Base-by-base conservation (phyloP, 768 basidiomycete species). In the Calocera cornea region DNA sequence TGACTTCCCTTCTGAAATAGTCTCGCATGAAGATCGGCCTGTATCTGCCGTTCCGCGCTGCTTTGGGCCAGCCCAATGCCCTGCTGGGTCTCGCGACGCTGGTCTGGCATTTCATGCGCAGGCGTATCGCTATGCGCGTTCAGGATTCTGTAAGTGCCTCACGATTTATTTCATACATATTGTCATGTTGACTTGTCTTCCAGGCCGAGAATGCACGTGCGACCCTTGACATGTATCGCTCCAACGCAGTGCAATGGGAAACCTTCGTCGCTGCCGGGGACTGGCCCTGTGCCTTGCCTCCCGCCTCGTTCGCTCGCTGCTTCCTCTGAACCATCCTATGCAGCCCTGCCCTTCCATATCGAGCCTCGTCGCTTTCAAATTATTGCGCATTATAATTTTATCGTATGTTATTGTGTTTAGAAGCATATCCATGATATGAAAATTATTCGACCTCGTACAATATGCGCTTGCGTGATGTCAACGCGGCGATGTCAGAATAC, bases 161-260 rank as follows among this genome's bases (percentile, higher is more conserved):
- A 10, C 54, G 19, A 17, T 33, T 41, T 12, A 40, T 27, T 41
- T 19, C 24, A n/a, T 64, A 2, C 27, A 22, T 16, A 22, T 29
- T 41, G 19, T 47, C 34, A 5, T 22, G 29, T 5, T 14, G 12
- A 33, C 64, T 11, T 34, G n/a, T 3, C 2, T 41, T 67, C 17
- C 72, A 92, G 90, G 75, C 87, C 38, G 90, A 92, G 75, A 91
- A 91, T 72, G 87, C 88, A 1, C 84, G 90, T 31, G 83, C 83
- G 1, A 75, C 79, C 8, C 73, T 83, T 49, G 83, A 83, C 71
- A 71, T 83, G 22, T 83, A 82, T 73, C 80, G 83, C 66, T 81
- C 88, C 16, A 82, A 84, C 68, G 79, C 82, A 2, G 74, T 77
- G 2, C 83, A 86, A 66, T 92, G 90, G 89, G 90, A 92, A 72